Evolutionary conservation across 192 early-diverging fungal species (phyloP).

Genomic region (Pilaira anomala): DNA sequence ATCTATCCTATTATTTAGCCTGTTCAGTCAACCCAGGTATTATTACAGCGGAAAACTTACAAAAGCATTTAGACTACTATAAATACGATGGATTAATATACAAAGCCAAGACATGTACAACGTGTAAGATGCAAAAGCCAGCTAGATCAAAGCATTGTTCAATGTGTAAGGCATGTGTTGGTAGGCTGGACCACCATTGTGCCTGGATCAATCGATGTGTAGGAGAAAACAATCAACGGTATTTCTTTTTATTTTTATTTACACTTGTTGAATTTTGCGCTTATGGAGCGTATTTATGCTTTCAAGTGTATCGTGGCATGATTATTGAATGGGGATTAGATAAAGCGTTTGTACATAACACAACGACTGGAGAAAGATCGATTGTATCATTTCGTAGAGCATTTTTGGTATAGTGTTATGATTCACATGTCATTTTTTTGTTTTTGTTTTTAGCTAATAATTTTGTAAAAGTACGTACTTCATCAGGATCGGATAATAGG

Average conservation of each 20-base stretch:
- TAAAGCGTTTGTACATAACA: constrained; percentile 21
- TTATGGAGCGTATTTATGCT: constrained; percentile 47
- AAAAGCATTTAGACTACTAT: constrained; percentile 39
- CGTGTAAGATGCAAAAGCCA: constrained; percentile 51
- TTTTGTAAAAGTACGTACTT: constrained; percentile 39
- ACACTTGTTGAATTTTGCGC: constrained; percentile 43
- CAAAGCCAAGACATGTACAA: constrained; percentile 47
- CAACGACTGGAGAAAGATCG: constrained; percentile 11
- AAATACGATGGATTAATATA: constrained; percentile 47
- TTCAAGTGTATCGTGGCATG: constrained; percentile 38
- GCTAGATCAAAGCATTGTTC: constrained; percentile 58
- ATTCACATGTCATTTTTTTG: too few species aligned
- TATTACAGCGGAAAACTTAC: constrained; percentile 41
- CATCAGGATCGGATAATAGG: constrained; percentile 49
- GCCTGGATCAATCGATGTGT: constrained; percentile 55
- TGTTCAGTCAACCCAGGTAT: constrained; percentile 45
- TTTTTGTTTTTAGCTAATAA: not conserved
- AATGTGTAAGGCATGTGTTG: constrained; percentile 50
- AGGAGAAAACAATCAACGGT: constrained; percentile 51
- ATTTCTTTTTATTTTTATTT: constrained; percentile 51
- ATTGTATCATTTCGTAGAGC: constrained; percentile 35
- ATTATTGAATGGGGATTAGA: constrained; percentile 33
- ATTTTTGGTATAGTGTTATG: constrained; percentile 43
- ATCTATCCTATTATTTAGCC: constrained; percentile 45
- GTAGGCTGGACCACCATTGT: constrained; percentile 51